These are phyloP conservation scores for Teunomyces tritomae DNA, from an alignment of 805 yeast genomes.

Conservation along the genomic window DNA sequence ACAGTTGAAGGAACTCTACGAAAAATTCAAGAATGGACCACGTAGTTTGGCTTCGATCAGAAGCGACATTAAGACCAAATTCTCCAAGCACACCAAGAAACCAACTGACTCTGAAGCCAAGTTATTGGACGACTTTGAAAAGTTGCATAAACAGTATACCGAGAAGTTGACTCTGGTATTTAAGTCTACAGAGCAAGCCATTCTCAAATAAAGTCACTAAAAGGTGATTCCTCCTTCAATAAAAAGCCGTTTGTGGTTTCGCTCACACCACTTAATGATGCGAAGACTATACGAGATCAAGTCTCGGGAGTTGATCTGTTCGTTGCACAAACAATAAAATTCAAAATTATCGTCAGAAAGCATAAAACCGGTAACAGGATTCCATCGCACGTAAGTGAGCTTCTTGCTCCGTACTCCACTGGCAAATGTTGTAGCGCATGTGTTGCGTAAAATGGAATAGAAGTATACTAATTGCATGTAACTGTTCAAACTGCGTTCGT, in stretches of 20 bases:
- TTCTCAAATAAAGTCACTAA: slow-evolving; percentile 28
- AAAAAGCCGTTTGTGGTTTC: slow-evolving; percentile 67
- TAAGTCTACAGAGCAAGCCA: slow-evolving; percentile 25
- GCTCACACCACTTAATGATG: slow-evolving; percentile 74
- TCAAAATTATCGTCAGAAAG: slow-evolving; percentile 32
- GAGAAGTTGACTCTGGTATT: slow-evolving; percentile 49
- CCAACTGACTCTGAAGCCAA: slow-evolving; percentile 55
- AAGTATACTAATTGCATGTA: slow-evolving; percentile 38
- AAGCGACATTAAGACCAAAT: slow-evolving; percentile 55
- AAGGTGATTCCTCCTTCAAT: slow-evolving; percentile 70
- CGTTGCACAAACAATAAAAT: slow-evolving; percentile 39
- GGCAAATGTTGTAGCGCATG: slow-evolving; percentile 20
- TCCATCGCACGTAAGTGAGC: slow-evolving; percentile 36
- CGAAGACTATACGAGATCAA: slow-evolving; percentile 60
- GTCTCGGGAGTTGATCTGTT: slow-evolving; percentile 51
- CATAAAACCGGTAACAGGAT: slow-evolving; percentile 35
- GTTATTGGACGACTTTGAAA: slow-evolving; percentile 61
- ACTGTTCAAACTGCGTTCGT: slow-evolving; percentile 20
- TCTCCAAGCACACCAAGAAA: slow-evolving; percentile 50
- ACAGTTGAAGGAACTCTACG: slow-evolving; percentile 63
- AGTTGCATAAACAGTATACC: slow-evolving; percentile 61
- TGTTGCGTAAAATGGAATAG: slow-evolving; percentile 27
- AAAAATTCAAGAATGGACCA: slow-evolving; percentile 54
- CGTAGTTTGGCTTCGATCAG: slow-evolving; percentile 41
- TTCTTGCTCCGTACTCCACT: slow-evolving; percentile 27